Percentiles rank a stretch among this genome's conserved stretches.
Conservation (phyloP, 345 rosid species). For the Citropsis articulata region DNA sequence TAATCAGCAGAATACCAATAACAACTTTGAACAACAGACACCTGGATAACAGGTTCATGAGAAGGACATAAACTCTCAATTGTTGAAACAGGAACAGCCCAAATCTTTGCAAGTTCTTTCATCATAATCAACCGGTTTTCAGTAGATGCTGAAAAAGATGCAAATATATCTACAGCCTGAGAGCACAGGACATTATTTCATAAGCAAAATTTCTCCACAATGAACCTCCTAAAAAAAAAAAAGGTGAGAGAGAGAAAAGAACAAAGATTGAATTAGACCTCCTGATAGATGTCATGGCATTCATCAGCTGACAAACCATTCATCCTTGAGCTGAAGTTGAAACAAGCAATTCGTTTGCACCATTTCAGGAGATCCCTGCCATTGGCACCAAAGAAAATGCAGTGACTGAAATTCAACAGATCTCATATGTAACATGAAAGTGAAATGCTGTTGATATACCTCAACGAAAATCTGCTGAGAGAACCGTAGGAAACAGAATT, state of each 20-base stretch:
- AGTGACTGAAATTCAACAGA: slow-evolving; percentile 10
- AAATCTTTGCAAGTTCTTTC: slow-evolving; percentile 58
- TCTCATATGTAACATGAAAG: neutral
- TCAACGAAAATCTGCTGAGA: slow-evolving; percentile 58
- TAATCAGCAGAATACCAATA: neutral
- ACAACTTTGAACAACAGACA: slow-evolving; percentile 25
- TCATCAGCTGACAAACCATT: slow-evolving; percentile 46
- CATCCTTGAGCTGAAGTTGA: slow-evolving; percentile 18
- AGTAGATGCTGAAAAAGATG: slow-evolving; percentile 49
- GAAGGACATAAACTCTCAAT: slow-evolving; percentile 40
- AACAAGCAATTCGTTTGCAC: slow-evolving; percentile 75
- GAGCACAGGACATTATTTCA: slow-evolving; percentile 16
- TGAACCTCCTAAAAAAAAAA: neutral
- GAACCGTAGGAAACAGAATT: slow-evolving; percentile 35
- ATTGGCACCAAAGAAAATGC: slow-evolving; percentile 26
- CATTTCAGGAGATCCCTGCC: slow-evolving; percentile 92
- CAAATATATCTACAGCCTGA: slow-evolving; percentile 85
- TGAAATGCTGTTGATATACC: slow-evolving; percentile 36
- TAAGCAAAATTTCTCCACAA: slow-evolving; percentile 3
- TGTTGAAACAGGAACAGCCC: slow-evolving; percentile 52
- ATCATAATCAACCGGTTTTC: slow-evolving; percentile 47
- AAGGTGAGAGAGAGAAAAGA: neutral
- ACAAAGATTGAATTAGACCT: slow-evolving; percentile 43
- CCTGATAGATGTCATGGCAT: slow-evolving; percentile 56
- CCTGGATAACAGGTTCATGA: slow-evolving; percentile 79